A percentile compares a stretch with the other conserved stretches of the same genome.
These are phyloP conservation scores for Rauvolfia tetraphylla DNA, from an alignment of 257 asterid genomes.

Conservation along the genomic window DNA sequence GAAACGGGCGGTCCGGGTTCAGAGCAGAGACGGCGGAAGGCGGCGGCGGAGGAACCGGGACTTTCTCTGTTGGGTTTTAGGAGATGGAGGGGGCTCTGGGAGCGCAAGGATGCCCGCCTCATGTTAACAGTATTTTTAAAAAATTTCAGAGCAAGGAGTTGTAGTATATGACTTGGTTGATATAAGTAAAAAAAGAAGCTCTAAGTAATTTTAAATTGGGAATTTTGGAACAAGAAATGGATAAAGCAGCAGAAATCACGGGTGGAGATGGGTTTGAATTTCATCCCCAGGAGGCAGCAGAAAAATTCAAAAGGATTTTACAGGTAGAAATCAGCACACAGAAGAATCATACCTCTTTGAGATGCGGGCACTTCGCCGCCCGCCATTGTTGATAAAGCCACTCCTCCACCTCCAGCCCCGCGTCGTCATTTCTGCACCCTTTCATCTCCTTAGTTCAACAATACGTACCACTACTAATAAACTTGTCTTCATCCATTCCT, in stretches of 20 bases:
- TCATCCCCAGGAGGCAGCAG: too few relatives aligned
- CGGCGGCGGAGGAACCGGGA: constrained; percentile 16
- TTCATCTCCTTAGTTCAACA: not conserved
- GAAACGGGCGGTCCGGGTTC: constrained; percentile 9
- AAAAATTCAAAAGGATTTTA: not conserved
- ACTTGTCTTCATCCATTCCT: constrained; percentile 25
- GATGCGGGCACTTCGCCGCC: constrained; percentile 29
- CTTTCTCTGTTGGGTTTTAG: constrained; percentile 16
- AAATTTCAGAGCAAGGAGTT: not conserved
- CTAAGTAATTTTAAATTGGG: not conserved
- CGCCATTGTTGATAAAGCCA: constrained; percentile 35
- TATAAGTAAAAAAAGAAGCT: too few relatives aligned
- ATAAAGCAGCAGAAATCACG: not conserved
- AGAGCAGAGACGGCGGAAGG: constrained; percentile 22
- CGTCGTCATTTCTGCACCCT: constrained; percentile 14
- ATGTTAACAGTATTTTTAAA: not conserved
- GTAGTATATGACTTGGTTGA: not conserved
- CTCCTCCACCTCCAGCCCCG: constrained; percentile 31
- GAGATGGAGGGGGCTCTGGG: constrained; percentile 5
- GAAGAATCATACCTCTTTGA: not conserved
- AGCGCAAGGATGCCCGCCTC: constrained; percentile 27
- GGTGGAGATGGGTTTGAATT: not conserved
- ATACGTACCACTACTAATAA: not conserved
- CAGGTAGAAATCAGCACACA: not conserved
- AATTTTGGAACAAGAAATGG: not conserved